Base-by-base conservation (phyloP, 2,329 filamentous ascomycete genomes). In the Aspergillus ibericus region DNA sequence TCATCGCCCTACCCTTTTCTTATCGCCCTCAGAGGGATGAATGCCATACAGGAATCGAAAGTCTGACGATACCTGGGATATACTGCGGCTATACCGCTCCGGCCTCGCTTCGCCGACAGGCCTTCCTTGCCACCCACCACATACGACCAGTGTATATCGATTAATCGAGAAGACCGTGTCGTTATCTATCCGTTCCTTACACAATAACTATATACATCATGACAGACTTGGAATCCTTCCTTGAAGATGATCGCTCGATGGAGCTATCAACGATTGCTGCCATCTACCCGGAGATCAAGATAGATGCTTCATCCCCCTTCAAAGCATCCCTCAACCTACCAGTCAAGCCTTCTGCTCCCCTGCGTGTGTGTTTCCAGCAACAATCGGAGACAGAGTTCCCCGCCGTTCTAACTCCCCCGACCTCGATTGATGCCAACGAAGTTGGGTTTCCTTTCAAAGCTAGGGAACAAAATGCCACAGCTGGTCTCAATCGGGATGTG, bases 261-360 rank as follows among this genome's bases (percentile, higher is more conserved):
- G 85, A 88, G 72, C 75, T 88, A 48, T 80, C 78, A 9, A 81
- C 85, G 22, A 80, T 88, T 58, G 78, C 80, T 46, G 84, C 85
- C 51, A 88, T 88, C 57, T 88, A 80, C 59, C 85, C 85, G 1
- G 85, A 88, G 72, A 79, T 88, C 16, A 72, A 75, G 32, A 70
- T 82, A 59, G 78, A 85, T 54, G 67, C 79, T 8, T 65, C 67
- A 8, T 69, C 76, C 34, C 76, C 78, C 0, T 83, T 81, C 66
- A 72, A 74, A 56, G 84, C 83, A 1, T 79, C 77, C 4, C 76
- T 88, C 49, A 80, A 85, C 20, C 70, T 88, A 16, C 77, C 81
- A 5, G 82, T 88, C 27, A 77, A 82, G 27, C 85, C 85, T 3
- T 72, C 80, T 8, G 74, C 75, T 53, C 83, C 84, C 7, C 73